phyloP scores from a whole-genome alignment of 371 early-diverging fungal species.

The Entomophthora muscae region DNA sequence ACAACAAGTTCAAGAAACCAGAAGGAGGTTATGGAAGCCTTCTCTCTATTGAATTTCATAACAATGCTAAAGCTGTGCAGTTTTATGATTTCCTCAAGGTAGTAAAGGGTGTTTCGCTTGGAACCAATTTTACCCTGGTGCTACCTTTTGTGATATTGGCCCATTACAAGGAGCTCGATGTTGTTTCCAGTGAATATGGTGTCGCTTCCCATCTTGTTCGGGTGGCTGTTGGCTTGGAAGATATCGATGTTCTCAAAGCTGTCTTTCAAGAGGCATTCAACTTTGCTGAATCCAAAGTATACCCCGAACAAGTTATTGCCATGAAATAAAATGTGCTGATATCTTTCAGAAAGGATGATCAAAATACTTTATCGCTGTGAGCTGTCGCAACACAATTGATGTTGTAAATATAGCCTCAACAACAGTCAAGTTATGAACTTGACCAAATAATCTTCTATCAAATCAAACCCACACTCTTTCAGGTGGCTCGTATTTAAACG shows the following conservation, averaged over 20 bases:
- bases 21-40: constrained; percentile 78
- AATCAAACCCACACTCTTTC: no score
- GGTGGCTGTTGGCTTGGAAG: constrained; percentile 82
- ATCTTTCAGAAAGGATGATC: no score
- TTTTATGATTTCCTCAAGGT: constrained; percentile 70
- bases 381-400: no score
- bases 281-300: background rate
- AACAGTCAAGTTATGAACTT: no score
- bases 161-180: constrained; percentile 76
- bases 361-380: no score
- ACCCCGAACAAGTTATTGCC: no score
- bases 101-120: constrained; percentile 88
- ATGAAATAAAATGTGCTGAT: no score
- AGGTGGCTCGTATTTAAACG: no score
- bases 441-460: no score
- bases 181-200: constrained; percentile 73
- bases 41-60: constrained; percentile 57
- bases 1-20: constrained; percentile 32
- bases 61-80: constrained; percentile 30
- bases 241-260: constrained; percentile 25
- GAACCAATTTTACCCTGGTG: constrained; percentile 89
- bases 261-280: background rate
- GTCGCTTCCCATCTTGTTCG: constrained; percentile 63
- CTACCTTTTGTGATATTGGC: constrained; percentile 90
- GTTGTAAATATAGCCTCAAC: no score